phyloP scores from a whole-genome alignment of 805 yeast genomes.

The Blastobotrys mokoenaii region DNA sequence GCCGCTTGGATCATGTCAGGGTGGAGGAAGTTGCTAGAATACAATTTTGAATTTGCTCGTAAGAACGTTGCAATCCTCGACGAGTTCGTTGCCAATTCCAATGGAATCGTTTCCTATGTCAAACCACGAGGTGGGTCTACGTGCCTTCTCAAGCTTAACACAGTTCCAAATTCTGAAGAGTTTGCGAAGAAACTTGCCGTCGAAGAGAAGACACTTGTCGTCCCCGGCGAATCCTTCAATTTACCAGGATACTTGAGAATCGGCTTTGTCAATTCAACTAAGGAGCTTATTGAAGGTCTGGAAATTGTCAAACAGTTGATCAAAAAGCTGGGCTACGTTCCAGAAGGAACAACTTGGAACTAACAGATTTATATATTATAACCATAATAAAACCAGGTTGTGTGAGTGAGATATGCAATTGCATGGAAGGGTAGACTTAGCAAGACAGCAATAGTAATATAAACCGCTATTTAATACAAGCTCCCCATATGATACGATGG shows the following conservation, averaged over 20 bases:
- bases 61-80: constrained; percentile 32
- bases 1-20: constrained; percentile 38
- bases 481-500: too few species aligned
- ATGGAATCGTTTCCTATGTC: constrained; percentile 34
- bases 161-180: constrained; percentile 25
- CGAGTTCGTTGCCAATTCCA: constrained; percentile 26
- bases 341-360: neutral
- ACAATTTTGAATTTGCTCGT: constrained; percentile 35
- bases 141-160: constrained; percentile 33
- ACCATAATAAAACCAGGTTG: too few species aligned
- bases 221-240: constrained; percentile 44
- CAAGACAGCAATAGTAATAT: too few species aligned
- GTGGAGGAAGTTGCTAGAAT: constrained; percentile 28
- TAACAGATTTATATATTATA: neutral
- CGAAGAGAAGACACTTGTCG: constrained; percentile 31
- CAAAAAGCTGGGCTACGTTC: neutral
- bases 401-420: too few species aligned
- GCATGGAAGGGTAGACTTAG: too few species aligned
- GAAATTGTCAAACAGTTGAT: constrained; percentile 13
- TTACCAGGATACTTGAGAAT: constrained; percentile 37
- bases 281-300: constrained; percentile 32
- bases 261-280: constrained; percentile 40
- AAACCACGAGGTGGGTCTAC: constrained; percentile 43
- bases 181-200: constrained; percentile 33
- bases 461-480: too few species aligned